Evolutionary conservation across 371 early-diverging fungal genomes (phyloP), one percentile per base, ranked within the genome.

Genomic region (Mycotypha africana): DNA sequence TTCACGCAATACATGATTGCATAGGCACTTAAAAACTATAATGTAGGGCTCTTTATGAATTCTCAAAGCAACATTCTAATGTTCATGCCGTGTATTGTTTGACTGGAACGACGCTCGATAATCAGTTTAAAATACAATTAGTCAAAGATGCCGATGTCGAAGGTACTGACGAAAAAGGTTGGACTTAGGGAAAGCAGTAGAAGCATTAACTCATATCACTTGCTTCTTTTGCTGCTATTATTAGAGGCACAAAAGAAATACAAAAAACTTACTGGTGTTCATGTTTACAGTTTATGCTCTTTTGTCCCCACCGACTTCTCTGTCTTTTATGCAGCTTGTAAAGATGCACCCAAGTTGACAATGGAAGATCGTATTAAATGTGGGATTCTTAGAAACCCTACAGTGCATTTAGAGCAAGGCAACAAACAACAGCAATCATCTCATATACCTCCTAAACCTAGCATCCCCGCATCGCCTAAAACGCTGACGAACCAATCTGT

Each of bases 11-110:
- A 33, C 4, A n/a, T 9, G 4, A 11, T 4, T 15, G 15, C 15
- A 15, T 33, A 11, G 4, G 30, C 30, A 28, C 30, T n/a, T n/a
- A 28, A 8, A 28, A 28, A 28, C 28, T 5, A 8, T 11, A 28
- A 2, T 32, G 8, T 22, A 56, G 57, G 25, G 51, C 41, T 22
- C 24, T 56, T 16, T 39, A 50, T 35, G 47, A 50, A 19, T 56
- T 47, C 20, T 42, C 38, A 17, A 43, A 42, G n/a, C 15, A 36
- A 14, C 24, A 42, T n/a, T 4, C 6, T 0, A 33, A 38, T 30
- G 39, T 51, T 9, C 34, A 47, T 23, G 44, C 40, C 3, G 22
- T 44, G 2, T 56, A 50, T 31, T 56, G 57, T 20, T 16, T 56
- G 2, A 56, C 40, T 6, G 57, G 57, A 5, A 36, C 7, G 11